Conservation (phyloP, 2,329 filamentous ascomycete genomes). For the Hymenoscyphus albidus region DNA sequence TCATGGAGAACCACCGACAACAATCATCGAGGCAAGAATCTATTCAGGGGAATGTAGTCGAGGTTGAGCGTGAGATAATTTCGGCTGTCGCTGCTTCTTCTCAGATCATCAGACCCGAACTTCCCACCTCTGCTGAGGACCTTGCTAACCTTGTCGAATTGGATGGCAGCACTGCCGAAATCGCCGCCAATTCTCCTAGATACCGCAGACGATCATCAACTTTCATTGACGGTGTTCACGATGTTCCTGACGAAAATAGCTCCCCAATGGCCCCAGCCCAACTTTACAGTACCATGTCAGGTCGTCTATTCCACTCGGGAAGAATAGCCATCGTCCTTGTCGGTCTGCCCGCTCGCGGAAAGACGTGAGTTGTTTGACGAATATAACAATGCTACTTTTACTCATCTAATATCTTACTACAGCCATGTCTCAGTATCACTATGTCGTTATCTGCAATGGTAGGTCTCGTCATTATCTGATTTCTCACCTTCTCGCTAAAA, state of each 20-base stretch:
- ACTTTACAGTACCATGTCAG: constrained; percentile 97
- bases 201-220: constrained; percentile 92
- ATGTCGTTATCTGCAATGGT: constrained; percentile 89
- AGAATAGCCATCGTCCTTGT: constrained; percentile 97
- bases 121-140: not conserved
- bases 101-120: constrained; percentile 10
- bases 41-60: not conserved
- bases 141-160: constrained; percentile 1
- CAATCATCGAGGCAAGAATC: not conserved
- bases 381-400: not conserved
- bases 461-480: constrained; percentile 28
- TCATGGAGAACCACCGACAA: not conserved
- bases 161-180: constrained; percentile 71
- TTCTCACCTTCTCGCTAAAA: constrained; percentile 8
- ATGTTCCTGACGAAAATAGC: constrained; percentile 71
- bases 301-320: constrained; percentile 92
- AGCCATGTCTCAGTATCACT: constrained; percentile 94
- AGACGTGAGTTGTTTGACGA: constrained; percentile 61
- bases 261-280: constrained; percentile 84
- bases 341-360: constrained; percentile 88
- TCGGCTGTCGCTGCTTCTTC: not conserved
- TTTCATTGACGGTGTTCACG: constrained; percentile 95
- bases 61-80: not conserved
- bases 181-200: constrained; percentile 83
- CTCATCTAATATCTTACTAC: constrained; percentile 14